phyloP scores from a whole-genome alignment of 768 basidiomycete species.

The Suillus plorans region DNA sequence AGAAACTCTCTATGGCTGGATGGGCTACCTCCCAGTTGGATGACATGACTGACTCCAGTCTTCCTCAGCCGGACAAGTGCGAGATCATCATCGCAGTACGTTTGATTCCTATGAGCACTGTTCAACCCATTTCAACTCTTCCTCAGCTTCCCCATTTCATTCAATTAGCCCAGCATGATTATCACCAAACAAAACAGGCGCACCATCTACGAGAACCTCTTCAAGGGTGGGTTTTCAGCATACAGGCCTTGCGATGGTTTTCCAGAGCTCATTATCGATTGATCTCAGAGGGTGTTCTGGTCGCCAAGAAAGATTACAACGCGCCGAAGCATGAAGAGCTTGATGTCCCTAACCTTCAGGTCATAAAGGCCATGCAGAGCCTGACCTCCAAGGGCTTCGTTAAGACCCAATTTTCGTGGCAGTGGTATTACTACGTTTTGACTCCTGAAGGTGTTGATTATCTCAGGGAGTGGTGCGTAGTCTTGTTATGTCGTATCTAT shows the following conservation, averaged over 20 bases:
- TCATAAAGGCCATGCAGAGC: constrained; percentile 72
- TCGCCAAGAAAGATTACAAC: constrained; percentile 99
- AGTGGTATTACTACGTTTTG: constrained; percentile 97
- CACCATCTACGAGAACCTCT: constrained; percentile 98
- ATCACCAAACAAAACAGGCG: constrained; percentile 95
- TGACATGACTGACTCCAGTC: constrained; percentile 26
- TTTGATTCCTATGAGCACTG: constrained; percentile 4
- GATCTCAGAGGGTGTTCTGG: constrained; percentile 88
- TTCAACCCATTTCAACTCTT: constrained; percentile 10
- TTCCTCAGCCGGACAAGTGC: constrained; percentile 35
- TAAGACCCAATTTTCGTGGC: constrained; percentile 99
- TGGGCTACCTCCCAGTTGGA: constrained; percentile 26
- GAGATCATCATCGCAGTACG: constrained; percentile 37
- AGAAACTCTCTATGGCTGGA: constrained; percentile 30
- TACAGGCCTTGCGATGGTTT: neutral
- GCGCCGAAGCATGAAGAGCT: constrained; percentile 94
- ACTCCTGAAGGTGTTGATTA: constrained; percentile 97
- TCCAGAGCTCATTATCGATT: constrained; percentile 1
- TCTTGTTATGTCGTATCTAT: neutral
- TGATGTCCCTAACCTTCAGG: constrained; percentile 67
- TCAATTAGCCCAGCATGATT: constrained; percentile 70
- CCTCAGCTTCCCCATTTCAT: constrained; percentile 28
- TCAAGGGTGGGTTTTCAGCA: constrained; percentile 77
- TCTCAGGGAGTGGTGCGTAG: constrained; percentile 79
- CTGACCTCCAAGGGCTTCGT: constrained; percentile 78